A percentile compares a stretch with the other conserved stretches of the same genome.
These are phyloP conservation scores for Aspergillus steynii DNA, from an alignment of 495 filamentous ascomycete genomes.

Conservation along the genomic window DNA sequence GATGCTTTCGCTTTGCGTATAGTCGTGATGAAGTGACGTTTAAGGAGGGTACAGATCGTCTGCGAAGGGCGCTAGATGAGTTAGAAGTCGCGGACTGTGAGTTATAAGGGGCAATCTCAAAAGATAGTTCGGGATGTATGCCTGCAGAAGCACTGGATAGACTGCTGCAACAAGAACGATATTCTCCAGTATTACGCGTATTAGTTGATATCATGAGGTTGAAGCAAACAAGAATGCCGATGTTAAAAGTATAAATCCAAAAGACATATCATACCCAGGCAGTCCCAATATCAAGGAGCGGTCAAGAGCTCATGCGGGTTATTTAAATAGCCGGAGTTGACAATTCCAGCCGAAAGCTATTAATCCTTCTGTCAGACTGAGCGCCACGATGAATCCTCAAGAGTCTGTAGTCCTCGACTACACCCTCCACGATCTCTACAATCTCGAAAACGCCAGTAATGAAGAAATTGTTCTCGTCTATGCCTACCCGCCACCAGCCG, in stretches of 20 bases:
- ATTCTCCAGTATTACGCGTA: too few relatives aligned
- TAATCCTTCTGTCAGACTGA: background rate
- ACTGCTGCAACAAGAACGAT: too few relatives aligned
- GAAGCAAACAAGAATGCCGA: too few relatives aligned
- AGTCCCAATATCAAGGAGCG: too few relatives aligned
- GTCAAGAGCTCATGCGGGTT: too few relatives aligned
- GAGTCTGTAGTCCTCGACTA: slow-evolving; percentile 6
- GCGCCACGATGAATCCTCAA: background rate
- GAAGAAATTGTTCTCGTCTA: background rate
- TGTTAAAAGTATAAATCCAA: too few relatives aligned
- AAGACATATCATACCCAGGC: too few relatives aligned
- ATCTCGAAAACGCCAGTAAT: background rate
- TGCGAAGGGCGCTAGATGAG: background rate
- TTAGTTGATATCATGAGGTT: too few relatives aligned
- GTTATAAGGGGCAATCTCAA: background rate
- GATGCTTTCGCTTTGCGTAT: background rate
- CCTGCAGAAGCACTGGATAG: too few relatives aligned
- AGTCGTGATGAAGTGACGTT: background rate
- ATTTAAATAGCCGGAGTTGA: too few relatives aligned
- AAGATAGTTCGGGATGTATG: background rate
- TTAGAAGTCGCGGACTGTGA: background rate
- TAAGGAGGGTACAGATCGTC: background rate
- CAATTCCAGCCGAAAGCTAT: too few relatives aligned
- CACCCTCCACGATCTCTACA: slow-evolving; percentile 15
- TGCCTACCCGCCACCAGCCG: background rate